phyloP scores from a whole-genome alignment of 1,284 basidiomycete species.

The Paramarasmius palmivorus region DNA sequence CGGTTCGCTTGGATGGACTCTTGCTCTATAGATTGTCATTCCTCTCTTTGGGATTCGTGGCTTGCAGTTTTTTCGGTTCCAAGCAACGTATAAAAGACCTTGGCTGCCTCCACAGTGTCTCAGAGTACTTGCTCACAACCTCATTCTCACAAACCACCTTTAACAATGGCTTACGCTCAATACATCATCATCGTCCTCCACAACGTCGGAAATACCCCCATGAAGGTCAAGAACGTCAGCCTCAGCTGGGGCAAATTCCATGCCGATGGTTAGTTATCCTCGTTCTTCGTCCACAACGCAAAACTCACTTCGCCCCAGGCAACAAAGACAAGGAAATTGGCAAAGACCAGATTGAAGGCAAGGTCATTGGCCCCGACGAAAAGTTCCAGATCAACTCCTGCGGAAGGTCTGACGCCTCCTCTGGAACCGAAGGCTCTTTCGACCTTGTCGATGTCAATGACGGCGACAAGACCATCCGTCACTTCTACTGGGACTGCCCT shows the following conservation, averaged over 20 bases:
- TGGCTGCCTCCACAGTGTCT: too few relatives aligned
- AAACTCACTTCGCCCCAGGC: background rate
- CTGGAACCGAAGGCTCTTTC: slow-evolving; percentile 4
- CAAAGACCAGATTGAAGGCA: background rate
- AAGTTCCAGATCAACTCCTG: slow-evolving; percentile 9
- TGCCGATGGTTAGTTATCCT: slow-evolving; percentile 6
- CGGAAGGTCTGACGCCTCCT: slow-evolving; percentile 4
- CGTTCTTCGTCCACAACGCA: background rate
- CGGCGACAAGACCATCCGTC: slow-evolving; percentile 11
- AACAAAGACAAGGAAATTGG: slow-evolving; percentile 6
- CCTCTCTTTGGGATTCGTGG: too few relatives aligned
- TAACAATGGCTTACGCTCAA: slow-evolving; percentile 10
- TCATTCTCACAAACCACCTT: too few relatives aligned
- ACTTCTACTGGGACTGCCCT: slow-evolving; percentile 18
- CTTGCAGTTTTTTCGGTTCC: too few relatives aligned
- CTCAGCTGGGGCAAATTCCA: slow-evolving; percentile 6
- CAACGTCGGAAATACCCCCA: slow-evolving; percentile 1
- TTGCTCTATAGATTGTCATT: too few relatives aligned
- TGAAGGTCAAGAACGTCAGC: slow-evolving; percentile 4
- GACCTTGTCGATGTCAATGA: slow-evolving; percentile 7
- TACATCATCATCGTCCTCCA: slow-evolving; percentile 10
- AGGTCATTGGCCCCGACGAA: slow-evolving; percentile 6
- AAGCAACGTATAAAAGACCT: too few relatives aligned
- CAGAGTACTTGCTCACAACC: too few relatives aligned
- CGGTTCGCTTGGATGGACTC: too few relatives aligned